phyloP scores from a whole-genome alignment of 345 rosid species.

The Eucalyptus decipiens region DNA sequence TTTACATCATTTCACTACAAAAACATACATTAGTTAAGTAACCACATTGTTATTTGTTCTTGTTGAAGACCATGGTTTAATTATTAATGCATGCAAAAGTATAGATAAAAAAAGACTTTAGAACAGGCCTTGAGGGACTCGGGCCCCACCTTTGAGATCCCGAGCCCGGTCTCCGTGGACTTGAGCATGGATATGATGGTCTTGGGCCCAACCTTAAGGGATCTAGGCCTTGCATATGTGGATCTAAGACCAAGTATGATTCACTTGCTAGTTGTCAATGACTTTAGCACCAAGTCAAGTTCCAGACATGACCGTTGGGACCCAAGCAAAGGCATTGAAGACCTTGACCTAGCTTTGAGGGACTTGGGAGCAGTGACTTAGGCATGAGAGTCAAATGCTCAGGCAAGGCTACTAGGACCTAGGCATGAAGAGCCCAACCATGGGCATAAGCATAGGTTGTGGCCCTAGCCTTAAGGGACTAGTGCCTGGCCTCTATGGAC shows the following conservation, averaged over 20 bases:
- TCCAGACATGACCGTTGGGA: accelerated
- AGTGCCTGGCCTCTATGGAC: not conserved
- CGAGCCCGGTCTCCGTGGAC: accelerated
- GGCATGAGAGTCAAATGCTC: not conserved
- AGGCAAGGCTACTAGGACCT: not conserved
- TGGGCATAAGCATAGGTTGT: not conserved
- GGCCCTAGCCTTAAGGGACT: not conserved
- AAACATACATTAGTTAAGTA: not conserved
- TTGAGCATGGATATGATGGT: not conserved
- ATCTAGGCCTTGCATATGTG: not conserved
- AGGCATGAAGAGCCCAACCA: not conserved
- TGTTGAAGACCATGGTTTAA: too few species aligned
- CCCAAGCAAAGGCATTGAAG: not conserved
- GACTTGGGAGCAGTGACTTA: not conserved
- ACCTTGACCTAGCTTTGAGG: not conserved
- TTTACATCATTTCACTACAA: not conserved
- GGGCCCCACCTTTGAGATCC: not conserved
- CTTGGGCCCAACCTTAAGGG: not conserved
- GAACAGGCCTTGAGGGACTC: accelerated
- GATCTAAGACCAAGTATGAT: not conserved
- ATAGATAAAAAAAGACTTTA: too few species aligned
- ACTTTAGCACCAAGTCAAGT: too few species aligned
- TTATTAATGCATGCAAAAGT: not conserved
- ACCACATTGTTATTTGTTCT: too few species aligned
- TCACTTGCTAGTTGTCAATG: not conserved